Conservation (phyloP, 805 yeast species). For the Wickerhamiella hasegawae region DNA sequence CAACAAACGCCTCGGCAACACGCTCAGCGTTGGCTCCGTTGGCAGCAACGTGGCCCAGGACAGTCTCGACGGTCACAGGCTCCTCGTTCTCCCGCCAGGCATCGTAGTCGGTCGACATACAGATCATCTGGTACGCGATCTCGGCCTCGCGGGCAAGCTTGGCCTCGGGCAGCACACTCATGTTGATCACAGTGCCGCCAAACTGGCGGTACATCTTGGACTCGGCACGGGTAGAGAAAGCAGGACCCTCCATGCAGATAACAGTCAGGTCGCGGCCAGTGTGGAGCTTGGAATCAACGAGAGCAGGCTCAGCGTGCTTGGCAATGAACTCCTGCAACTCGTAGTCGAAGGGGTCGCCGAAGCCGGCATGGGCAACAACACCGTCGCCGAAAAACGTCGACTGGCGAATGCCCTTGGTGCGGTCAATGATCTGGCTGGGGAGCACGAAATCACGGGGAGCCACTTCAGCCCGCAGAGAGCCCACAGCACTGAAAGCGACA, state of each 20-base stretch:
- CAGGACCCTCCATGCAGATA: slow-evolving; percentile 98
- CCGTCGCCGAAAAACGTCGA: slow-evolving; percentile 84
- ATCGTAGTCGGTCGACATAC: slow-evolving; percentile 98
- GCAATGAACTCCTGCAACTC: slow-evolving; percentile 51
- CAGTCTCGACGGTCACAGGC: slow-evolving; percentile 96
- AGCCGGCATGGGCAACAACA: slow-evolving; percentile 91
- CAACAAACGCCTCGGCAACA: slow-evolving; percentile 55
- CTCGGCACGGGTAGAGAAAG: slow-evolving; percentile 93
- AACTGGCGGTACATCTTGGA: slow-evolving; percentile 69
- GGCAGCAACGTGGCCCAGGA: slow-evolving; percentile 76
- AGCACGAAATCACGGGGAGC: slow-evolving; percentile 92
- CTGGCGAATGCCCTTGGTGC: slow-evolving; percentile 89
- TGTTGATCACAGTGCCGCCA: slow-evolving; percentile 92
- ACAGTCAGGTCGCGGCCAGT: slow-evolving; percentile 62
- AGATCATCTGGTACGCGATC: slow-evolving; percentile 90
- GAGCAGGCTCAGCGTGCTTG: slow-evolving; percentile 20
- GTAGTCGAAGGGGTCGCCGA: slow-evolving; percentile 91
- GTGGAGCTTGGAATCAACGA: slow-evolving; percentile 39
- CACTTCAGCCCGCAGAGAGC: slow-evolving; percentile 78
- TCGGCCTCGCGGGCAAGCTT: slow-evolving; percentile 96
- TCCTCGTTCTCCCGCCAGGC: slow-evolving; percentile 95
- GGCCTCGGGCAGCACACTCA: slow-evolving; percentile 96
- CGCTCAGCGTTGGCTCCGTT: slow-evolving; percentile 75
- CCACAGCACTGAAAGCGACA: slow-evolving; percentile 90
- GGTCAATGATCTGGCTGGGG: slow-evolving; percentile 90